Evolutionary conservation across 768 basidiomycete genomes (phyloP).

Genomic region (Auricularia sp.): DNA sequence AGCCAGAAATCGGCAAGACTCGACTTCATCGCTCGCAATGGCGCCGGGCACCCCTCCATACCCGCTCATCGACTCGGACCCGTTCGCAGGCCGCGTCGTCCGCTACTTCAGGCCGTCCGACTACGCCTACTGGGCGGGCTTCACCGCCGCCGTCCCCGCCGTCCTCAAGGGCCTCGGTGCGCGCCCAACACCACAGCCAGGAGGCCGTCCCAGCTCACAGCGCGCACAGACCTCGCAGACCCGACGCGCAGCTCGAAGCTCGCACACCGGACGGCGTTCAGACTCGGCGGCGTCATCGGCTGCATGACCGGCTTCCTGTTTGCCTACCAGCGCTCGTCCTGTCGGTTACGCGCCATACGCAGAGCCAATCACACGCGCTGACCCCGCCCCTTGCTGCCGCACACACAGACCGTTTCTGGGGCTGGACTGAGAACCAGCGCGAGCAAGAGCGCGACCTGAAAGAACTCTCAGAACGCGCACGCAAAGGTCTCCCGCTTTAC

Average conservation of each 20-base stretch:
- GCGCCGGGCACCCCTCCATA: conserved; percentile 37
- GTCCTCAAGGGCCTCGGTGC: conserved; percentile 74
- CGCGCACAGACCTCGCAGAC: conserved; percentile 11
- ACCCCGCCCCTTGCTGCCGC: conserved; percentile 12
- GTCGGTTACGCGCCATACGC: conserved; percentile 37
- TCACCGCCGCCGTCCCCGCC: conserved; percentile 74
- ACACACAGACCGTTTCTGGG: conserved; percentile 79
- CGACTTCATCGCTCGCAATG: not conserved
- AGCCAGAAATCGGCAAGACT: not conserved
- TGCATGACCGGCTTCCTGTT: conserved; percentile 86
- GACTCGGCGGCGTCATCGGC: conserved; percentile 60
- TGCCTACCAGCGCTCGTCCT: conserved; percentile 83
- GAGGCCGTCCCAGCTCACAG: conserved; percentile 20
- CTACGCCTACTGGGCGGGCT: conserved; percentile 74
- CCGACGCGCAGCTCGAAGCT: conserved; percentile 16
- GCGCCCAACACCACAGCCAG: conserved; percentile 19
- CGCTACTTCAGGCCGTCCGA: conserved; percentile 83
- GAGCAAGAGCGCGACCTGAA: conserved; percentile 70
- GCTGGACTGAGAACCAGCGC: conserved; percentile 80
- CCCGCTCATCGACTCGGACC: conserved; percentile 91
- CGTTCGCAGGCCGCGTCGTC: conserved; percentile 77
- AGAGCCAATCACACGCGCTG: not conserved
- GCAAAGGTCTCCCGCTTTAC: conserved; percentile 76
- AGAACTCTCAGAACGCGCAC: conserved; percentile 67
- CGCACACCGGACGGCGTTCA: conserved; percentile 29